A percentile compares a stretch with the other conserved stretches of the same genome.
phyloP scores from a whole-genome alignment of 768 basidiomycete species.

The Pleurotus salmoneostramineus region DNA sequence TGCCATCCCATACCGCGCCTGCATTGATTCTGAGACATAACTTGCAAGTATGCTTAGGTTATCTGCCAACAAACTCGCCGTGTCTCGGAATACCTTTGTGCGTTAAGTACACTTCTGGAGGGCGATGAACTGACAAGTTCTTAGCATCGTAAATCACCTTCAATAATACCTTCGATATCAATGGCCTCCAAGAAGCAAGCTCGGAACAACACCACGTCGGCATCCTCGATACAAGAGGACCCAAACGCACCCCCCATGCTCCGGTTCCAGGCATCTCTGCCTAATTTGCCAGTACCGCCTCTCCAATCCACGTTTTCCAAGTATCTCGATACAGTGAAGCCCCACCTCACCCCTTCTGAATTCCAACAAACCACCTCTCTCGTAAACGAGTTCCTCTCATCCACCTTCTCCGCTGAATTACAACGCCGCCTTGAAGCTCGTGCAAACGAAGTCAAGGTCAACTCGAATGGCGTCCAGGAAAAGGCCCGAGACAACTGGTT shows the following conservation, averaged over 20 bases:
- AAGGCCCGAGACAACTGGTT: conserved; percentile 62
- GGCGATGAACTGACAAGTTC: neutral
- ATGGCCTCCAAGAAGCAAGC: neutral
- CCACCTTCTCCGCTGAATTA: conserved; percentile 64
- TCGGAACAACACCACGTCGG: conserved; percentile 5
- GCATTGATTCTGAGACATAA: neutral
- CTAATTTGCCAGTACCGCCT: conserved; percentile 79
- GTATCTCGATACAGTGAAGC: conserved; percentile 83
- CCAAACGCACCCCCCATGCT: conserved; percentile 64
- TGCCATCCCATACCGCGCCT: neutral
- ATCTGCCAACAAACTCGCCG: neutral
- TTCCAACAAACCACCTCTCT: conserved; percentile 53
- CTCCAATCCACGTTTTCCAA: conserved; percentile 80
- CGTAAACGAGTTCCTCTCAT: conserved; percentile 67
- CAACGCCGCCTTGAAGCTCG: conserved; percentile 77
- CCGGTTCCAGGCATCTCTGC: conserved; percentile 68
- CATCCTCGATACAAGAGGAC: conserved; percentile 25
- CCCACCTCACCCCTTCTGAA: conserved; percentile 65
- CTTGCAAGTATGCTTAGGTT: neutral
- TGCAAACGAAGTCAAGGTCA: conserved; percentile 51
- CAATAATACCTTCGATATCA: neutral
- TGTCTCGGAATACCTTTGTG: neutral
- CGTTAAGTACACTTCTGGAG: neutral
- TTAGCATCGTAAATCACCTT: neutral
- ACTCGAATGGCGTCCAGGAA: conserved; percentile 8